Evolutionary conservation across 2,329 filamentous ascomycete species (phyloP), one percentile per base, ranked within the genome.

Genomic region (Microdochium trichocladiopsis): DNA sequence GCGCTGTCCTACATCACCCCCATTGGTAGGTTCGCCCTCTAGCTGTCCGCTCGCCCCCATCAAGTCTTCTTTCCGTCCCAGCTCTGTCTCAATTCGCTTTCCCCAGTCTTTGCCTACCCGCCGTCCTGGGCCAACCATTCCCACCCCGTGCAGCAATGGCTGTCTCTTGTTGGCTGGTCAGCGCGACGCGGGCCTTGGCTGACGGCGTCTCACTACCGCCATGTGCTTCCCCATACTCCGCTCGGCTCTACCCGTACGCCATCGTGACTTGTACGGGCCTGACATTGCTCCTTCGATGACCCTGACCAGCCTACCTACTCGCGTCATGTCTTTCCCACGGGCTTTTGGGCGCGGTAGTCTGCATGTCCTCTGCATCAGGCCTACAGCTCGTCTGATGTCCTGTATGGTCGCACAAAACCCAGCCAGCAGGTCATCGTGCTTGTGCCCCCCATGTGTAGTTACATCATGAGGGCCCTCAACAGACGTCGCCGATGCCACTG

Each of bases 81-180:
- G n/a, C n/a, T 31, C 28, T 62, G 61, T 62, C 60, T 63, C 56
- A 60, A 63, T 62, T 61, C 59, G 63, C 59, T 62, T 61, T 60
- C 58, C 64, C 31, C 25, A n/a, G 18, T 36, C 25, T 18, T 25
- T 51, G 33, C 50, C 50, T 36, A 8, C 41, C 18, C 14, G 16
- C 41, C 41, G 2, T 21, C 18, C n/a, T 45, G n/a, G 18, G 41
- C 41, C 41, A 45, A 45, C 41, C 41, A 45, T 45, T 45, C n/a
- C 41, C 18, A 18, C 41, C 41, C 12, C 41, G 41, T 45, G 41
- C 41, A 8, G 6, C 41, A 18, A 45, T 10, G 12, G 11, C 6
- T 9, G 21, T 18, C 41, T 22, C 14, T 23, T 18, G 41, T 45
- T 45, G 41, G 41, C 41, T 45, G 18, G 14, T 18, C 6, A 22